Base-by-base conservation (phyloP, 495 filamentous ascomycete genomes). In the Aspergillus sclerotioniger region DNA sequence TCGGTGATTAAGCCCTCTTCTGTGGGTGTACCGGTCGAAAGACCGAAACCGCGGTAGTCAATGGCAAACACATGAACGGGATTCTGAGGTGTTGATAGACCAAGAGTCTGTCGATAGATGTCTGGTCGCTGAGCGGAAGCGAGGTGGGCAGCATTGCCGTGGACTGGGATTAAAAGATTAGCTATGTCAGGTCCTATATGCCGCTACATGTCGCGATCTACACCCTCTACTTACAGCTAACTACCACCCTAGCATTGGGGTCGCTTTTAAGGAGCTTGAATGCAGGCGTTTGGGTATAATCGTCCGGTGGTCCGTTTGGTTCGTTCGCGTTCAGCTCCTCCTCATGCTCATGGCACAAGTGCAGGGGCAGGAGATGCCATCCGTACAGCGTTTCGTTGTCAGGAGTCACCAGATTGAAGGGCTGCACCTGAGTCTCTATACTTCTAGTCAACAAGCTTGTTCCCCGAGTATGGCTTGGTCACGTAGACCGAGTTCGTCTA, bases 1-100 rank as follows among this genome's bases (percentile, higher is more conserved):
- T 98, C 94, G 8, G 81, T 83, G 56, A 94, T 89, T 13, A 98
- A 75, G 2, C 94, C 94, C 21, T 79, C 69, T 71, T 98, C 94
- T 0, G 88, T 87, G 3, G 94, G 94, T 15, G 72, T 75, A 25
- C 93, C 92, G 13, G 87, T 89, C 17, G 88, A 92, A 28, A 84
- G 77, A 6, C 92, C 93, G 64, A 90, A 97, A 28, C 94, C 94
- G 28, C 94, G 88, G 72, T 97, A 97, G 76, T 96, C 91, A 54
- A 96, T 80, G 21, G 86, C 75, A 45, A 92, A 73, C 53, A 90
- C 73, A 63, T 90, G 88, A 9, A 88, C 80, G 32, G 81, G 80
- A 45, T 79, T 72, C 12, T 69, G 69, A 0, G 76, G 77, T 3
- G 79, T 78, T 0, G 79, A 80, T 7, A 80, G 65, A 7, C 69